Conservation (phyloP, 768 basidiomycete genomes). For the Cystofilobasidium macerans region DNA sequence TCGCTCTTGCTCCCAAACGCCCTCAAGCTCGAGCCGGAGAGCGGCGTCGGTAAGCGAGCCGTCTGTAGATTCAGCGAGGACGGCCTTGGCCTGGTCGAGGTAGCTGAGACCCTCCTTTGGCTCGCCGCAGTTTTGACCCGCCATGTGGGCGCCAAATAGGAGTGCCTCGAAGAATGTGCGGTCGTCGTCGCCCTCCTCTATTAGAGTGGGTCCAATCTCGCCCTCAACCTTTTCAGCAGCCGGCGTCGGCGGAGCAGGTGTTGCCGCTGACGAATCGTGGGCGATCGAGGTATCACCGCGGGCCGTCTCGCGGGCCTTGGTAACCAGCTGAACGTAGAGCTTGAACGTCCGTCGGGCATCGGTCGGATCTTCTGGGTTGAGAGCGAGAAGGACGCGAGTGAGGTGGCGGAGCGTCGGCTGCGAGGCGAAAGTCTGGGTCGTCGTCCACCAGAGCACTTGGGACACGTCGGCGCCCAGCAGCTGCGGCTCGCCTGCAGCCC, state of each 20-base stretch:
- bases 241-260: not conserved
- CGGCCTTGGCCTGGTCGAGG: constrained; percentile 42
- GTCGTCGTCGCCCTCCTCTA: constrained; percentile 52
- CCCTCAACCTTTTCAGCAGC: constrained; percentile 14
- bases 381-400: constrained; percentile 50
- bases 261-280: constrained; percentile 31
- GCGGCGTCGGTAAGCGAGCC: not conserved
- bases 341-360: constrained; percentile 55
- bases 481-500: constrained; percentile 53
- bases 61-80: not conserved
- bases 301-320: constrained; percentile 63
- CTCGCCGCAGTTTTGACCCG: constrained; percentile 51
- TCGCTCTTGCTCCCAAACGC: not conserved
- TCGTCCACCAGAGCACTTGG: constrained; percentile 87
- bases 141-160: constrained; percentile 63
- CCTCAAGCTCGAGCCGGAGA: constrained; percentile 1
- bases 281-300: constrained; percentile 36
- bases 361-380: constrained; percentile 47
- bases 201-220: constrained; percentile 19
- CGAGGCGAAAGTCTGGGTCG: constrained; percentile 85
- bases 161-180: constrained; percentile 64
- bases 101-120: constrained; percentile 53
- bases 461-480: constrained; percentile 34
- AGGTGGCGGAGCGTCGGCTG: constrained; percentile 75
- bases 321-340: constrained; percentile 72